phyloP scores from a whole-genome alignment of 257 asterid genomes.

The Penstemon barbatus region DNA sequence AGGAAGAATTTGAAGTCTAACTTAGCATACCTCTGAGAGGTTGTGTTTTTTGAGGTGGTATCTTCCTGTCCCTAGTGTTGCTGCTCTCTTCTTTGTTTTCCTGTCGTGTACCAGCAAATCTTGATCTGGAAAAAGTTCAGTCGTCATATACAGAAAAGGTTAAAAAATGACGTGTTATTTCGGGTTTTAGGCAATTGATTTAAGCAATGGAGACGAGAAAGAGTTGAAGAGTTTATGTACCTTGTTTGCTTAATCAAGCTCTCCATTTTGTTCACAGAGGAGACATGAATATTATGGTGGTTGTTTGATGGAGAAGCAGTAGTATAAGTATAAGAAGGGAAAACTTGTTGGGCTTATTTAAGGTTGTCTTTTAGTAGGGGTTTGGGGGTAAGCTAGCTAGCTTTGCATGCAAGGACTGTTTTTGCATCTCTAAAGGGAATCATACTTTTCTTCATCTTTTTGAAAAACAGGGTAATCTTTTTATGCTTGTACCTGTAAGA shows the following conservation, averaged over 20 bases:
- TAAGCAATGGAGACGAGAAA: not conserved
- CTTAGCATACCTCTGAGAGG: conserved; percentile 35
- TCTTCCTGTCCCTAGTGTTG: conserved; percentile 25
- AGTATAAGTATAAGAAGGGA: not conserved
- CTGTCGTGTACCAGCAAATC: conserved; percentile 23
- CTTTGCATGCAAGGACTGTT: conserved; percentile 43
- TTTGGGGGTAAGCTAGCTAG: conserved; percentile 30
- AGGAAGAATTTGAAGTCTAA: not conserved
- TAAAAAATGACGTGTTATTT: not conserved
- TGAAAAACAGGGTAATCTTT: conserved; percentile 9
- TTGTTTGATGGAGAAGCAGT: conserved; percentile 33
- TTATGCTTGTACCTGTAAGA: not conserved
- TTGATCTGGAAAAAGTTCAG: conserved; percentile 31
- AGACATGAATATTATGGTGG: not conserved
- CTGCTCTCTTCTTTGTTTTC: conserved; percentile 33
- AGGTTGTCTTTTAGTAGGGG: conserved; percentile 25
- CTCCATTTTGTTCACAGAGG: conserved; percentile 28
- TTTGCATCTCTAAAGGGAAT: conserved; percentile 42
- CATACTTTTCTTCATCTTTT: conserved; percentile 46
- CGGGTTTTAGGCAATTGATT: not conserved
- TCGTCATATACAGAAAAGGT: not conserved
- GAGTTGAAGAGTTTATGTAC: conserved; percentile 32
- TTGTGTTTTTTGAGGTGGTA: conserved; percentile 31
- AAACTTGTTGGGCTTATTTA: conserved; percentile 10
- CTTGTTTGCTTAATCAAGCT: conserved; percentile 46